Percentiles rank a stretch among this genome's conserved stretches.
Conservation (phyloP, 768 basidiomycete genomes). For the Tylopilus subfusipes region DNA sequence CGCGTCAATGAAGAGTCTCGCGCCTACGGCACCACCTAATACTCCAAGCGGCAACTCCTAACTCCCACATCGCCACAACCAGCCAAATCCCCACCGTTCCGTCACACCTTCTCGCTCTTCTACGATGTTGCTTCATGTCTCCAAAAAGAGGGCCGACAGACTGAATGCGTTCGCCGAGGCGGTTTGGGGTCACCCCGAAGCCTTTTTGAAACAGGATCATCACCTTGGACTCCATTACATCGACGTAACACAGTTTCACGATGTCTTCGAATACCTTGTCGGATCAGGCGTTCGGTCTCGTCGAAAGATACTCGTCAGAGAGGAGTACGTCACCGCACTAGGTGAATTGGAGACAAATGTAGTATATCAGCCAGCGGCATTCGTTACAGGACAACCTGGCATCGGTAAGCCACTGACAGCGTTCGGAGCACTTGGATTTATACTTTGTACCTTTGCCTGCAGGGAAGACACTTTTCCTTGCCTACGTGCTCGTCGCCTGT, state of each 20-base stretch:
- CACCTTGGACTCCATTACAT: background rate
- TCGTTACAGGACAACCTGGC: slow-evolving; percentile 5
- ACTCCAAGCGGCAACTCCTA: too few species aligned
- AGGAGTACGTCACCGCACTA: background rate
- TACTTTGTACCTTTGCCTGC: too few species aligned
- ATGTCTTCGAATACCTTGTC: background rate
- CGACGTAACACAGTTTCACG: background rate
- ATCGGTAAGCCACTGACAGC: background rate
- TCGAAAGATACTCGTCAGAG: slow-evolving; percentile 2
- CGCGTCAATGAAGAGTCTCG: too few species aligned
- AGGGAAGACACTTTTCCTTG: background rate
- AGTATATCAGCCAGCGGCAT: background rate
- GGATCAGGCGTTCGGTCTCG: background rate
- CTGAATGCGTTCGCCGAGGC: background rate
- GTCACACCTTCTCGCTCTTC: too few species aligned
- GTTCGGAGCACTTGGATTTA: background rate
- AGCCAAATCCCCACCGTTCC: too few species aligned
- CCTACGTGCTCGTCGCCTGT: background rate
- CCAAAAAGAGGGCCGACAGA: background rate
- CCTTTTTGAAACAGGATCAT: background rate
- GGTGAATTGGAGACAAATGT: background rate
- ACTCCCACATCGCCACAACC: too few species aligned
- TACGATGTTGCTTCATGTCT: background rate
- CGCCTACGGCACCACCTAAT: too few species aligned
- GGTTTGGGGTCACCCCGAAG: background rate